Evolutionary conservation across 495 filamentous ascomycete species (phyloP).

Genomic region (Talaromyces trachyspermus): DNA sequence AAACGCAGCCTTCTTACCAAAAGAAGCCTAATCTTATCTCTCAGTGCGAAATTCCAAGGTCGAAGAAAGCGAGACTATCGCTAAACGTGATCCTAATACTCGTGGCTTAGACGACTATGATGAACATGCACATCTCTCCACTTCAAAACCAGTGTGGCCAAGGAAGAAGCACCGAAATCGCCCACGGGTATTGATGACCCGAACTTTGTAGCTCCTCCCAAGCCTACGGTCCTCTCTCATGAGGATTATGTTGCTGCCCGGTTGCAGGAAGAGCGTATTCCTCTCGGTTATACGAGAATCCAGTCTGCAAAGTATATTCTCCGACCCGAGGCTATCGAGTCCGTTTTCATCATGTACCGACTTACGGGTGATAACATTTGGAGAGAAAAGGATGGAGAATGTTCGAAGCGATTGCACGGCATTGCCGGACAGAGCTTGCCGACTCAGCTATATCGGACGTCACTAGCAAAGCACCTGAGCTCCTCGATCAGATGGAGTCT

Average conservation of each 20-base stretch:
- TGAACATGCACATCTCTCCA: slow-evolving; percentile 5
- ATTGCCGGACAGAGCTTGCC: slow-evolving; percentile 59
- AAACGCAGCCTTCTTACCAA: not conserved
- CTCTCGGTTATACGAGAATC: slow-evolving; percentile 58
- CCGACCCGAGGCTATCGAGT: slow-evolving; percentile 90
- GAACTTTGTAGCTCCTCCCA: slow-evolving; percentile 10
- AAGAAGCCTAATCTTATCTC: not conserved
- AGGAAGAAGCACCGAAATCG: not conserved
- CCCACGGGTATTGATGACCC: not conserved
- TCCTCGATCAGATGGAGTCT: slow-evolving; percentile 42
- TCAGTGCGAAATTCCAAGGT: not conserved
- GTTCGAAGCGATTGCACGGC: slow-evolving; percentile 65
- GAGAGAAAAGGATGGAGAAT: slow-evolving; percentile 89
- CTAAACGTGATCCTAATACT: not conserved
- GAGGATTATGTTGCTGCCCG: slow-evolving; percentile 54
- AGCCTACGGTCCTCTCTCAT: slow-evolving; percentile 43
- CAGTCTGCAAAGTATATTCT: slow-evolving; percentile 62
- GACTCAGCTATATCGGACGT: slow-evolving; percentile 74
- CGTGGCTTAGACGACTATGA: not conserved
- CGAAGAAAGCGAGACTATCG: not conserved
- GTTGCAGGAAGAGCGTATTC: slow-evolving; percentile 56
- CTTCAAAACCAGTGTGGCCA: not conserved
- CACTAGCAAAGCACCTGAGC: slow-evolving; percentile 37
- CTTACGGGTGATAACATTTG: slow-evolving; percentile 74
- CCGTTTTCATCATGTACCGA: slow-evolving; percentile 92